These are phyloP conservation scores for Scedosporium minutisporum DNA, from an alignment of 2,329 filamentous ascomycete species.

Conservation along the genomic window DNA sequence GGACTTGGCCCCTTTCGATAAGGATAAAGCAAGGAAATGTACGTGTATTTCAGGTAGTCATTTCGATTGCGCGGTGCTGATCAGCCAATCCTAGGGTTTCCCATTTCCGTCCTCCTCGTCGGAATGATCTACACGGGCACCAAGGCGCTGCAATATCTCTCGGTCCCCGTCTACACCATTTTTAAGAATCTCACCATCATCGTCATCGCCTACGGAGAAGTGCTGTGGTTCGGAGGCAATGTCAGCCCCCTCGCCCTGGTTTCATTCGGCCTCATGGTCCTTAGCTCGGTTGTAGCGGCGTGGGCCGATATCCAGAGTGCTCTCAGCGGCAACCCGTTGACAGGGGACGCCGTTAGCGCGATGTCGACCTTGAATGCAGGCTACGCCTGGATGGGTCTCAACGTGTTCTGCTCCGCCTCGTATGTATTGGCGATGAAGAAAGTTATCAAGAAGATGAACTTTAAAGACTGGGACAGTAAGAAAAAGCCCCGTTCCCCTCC, in stretches of 20 bases:
- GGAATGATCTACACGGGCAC: slow-evolving; percentile 99
- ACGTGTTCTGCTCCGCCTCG: slow-evolving; percentile 87
- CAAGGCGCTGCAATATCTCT: slow-evolving; percentile 92
- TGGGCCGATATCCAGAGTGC: slow-evolving; percentile 95
- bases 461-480: slow-evolving; percentile 99
- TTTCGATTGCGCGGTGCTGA: not conserved
- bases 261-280: slow-evolving; percentile 92
- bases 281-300: slow-evolving; percentile 87
- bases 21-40: slow-evolving; percentile 89
- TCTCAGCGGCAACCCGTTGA: slow-evolving; percentile 49
- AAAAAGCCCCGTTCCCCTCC: not conserved
- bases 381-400: slow-evolving; percentile 96
- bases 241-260: slow-evolving; percentile 81
- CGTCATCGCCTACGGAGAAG: slow-evolving; percentile 95
- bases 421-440: slow-evolving; percentile 94
- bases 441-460: slow-evolving; percentile 98
- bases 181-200: slow-evolving; percentile 99
- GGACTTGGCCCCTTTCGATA: slow-evolving; percentile 72
- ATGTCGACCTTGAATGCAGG: slow-evolving; percentile 88
- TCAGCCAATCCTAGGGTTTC: slow-evolving; percentile 64
- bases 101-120: slow-evolving; percentile 87
- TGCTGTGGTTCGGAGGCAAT: slow-evolving; percentile 93
- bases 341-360: slow-evolving; percentile 56
- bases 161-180: slow-evolving; percentile 97
- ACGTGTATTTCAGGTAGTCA: slow-evolving; percentile 21